These are phyloP conservation scores for Xerocomus nothofagi DNA, from an alignment of 1,284 basidiomycete species.

Conservation along the genomic window DNA sequence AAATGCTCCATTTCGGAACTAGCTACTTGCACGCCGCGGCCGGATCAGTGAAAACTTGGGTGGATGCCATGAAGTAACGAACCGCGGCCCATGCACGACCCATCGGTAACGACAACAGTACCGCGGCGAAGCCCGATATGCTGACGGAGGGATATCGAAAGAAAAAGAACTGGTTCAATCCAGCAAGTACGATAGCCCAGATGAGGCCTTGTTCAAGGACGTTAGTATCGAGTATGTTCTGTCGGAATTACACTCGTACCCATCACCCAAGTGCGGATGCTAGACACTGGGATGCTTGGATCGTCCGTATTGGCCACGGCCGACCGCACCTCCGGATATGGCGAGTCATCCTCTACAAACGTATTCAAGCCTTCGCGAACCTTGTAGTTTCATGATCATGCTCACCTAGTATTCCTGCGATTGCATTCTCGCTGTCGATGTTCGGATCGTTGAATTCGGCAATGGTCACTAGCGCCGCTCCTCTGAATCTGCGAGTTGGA, in stretches of 20 bases:
- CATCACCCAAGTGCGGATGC: constrained; percentile 65
- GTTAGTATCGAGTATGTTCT: not conserved
- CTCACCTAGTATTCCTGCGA: constrained; percentile 40
- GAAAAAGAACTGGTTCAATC: constrained; percentile 67
- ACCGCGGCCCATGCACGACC: constrained; percentile 58
- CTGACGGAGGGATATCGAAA: constrained; percentile 64
- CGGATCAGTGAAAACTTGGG: not conserved
- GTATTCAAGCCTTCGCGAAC: not conserved
- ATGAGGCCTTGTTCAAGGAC: constrained; percentile 25
- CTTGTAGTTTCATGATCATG: not conserved
- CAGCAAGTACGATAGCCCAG: constrained; percentile 60
- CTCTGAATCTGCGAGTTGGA: too few relatives aligned
- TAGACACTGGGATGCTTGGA: constrained; percentile 57
- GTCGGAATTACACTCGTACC: constrained; percentile 37
- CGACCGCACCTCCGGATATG: constrained; percentile 76
- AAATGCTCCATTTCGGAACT: constrained; percentile 56
- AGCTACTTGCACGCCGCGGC: constrained; percentile 24
- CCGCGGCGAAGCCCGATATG: constrained; percentile 53
- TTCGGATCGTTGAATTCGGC: constrained; percentile 64
- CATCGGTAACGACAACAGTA: constrained; percentile 64
- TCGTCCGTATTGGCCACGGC: constrained; percentile 77
- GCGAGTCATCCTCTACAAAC: constrained; percentile 51
- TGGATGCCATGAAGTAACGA: not conserved
- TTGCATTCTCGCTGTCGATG: constrained; percentile 48
- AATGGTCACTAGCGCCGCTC: not conserved